Evolutionary conservation across 148 eudicot species (phyloP).

Genomic region (Persicaria maculosa): DNA sequence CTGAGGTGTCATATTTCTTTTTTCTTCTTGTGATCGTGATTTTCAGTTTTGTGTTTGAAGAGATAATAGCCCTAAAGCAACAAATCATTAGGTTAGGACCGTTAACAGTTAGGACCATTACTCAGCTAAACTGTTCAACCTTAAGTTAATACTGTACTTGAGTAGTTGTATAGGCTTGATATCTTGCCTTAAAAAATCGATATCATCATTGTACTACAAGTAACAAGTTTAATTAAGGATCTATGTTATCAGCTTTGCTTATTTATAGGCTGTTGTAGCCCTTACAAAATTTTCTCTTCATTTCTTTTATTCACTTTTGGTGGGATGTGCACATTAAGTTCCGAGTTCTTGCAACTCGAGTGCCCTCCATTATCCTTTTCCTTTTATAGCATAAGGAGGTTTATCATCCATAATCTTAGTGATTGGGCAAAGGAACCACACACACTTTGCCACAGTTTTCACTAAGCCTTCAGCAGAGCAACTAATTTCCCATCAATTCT

Average conservation of each 20-base stretch:
- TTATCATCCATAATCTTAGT: background rate
- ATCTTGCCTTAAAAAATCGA: background rate
- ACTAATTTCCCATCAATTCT: too few relatives aligned
- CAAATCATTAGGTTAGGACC: background rate
- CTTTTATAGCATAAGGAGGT: background rate
- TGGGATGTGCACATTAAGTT: background rate
- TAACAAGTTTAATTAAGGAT: background rate
- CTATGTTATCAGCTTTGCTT: background rate
- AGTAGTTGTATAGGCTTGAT: background rate
- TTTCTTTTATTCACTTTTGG: background rate
- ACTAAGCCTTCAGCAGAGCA: too few relatives aligned
- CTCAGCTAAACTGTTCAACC: background rate
- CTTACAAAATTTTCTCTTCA: background rate
- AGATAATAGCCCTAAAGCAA: background rate
- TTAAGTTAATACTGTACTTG: background rate
- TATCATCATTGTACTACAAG: background rate
- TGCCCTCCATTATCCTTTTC: background rate
- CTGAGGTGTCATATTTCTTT: background rate
- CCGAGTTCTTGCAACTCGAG: background rate
- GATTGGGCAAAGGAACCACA: too few relatives aligned
- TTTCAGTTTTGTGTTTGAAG: background rate
- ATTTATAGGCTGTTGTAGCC: too few relatives aligned
- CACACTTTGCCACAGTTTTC: too few relatives aligned
- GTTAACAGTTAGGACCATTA: background rate
- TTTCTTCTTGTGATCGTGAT: background rate